These are phyloP conservation scores for Penicillium sumatraense DNA, from an alignment of 2,329 filamentous ascomycete species.

Conservation along the genomic window DNA sequence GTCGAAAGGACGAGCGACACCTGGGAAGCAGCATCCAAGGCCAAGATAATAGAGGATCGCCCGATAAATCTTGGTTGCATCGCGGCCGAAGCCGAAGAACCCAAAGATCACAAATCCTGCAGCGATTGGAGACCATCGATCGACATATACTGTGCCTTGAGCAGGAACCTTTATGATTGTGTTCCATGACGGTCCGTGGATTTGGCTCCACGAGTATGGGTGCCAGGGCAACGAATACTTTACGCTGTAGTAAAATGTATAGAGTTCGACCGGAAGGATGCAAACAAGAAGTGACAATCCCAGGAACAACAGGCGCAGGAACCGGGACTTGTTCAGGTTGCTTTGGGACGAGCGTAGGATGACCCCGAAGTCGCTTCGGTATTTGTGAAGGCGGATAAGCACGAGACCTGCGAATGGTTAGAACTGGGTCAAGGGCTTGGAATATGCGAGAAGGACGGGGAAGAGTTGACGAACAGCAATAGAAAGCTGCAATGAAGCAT, in stretches of 20 bases:
- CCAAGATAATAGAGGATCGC: slow-evolving; percentile 49
- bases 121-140: slow-evolving; percentile 63
- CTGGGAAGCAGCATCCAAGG: slow-evolving; percentile 39
- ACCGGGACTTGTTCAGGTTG: slow-evolving; percentile 62
- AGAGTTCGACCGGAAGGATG: slow-evolving; percentile 59
- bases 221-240: slow-evolving; percentile 39
- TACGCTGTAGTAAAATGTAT: slow-evolving; percentile 54
- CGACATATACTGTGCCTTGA: slow-evolving; percentile 52
- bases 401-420: slow-evolving; percentile 56
- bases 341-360: slow-evolving; percentile 58
- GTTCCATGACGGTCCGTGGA: slow-evolving; percentile 59
- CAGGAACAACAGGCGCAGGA: slow-evolving; percentile 58
- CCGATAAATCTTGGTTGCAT: slow-evolving; percentile 62
- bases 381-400: slow-evolving; percentile 63
- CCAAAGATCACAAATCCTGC: slow-evolving; percentile 62
- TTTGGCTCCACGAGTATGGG: slow-evolving; percentile 56
- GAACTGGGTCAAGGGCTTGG: not conserved
- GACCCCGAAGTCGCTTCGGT: slow-evolving; percentile 61
- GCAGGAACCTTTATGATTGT: slow-evolving; percentile 54
- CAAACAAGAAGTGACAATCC: slow-evolving; percentile 60
- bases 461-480: slow-evolving; percentile 57
- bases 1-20: slow-evolving; percentile 25
- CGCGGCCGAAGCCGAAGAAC: slow-evolving; percentile 68
- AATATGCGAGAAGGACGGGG: not conserved
- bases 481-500: slow-evolving; percentile 58